Percentiles rank a stretch among this genome's conserved stretches.
These are phyloP conservation scores for Achaetomium macrosporum DNA, from an alignment of 2,329 filamentous ascomycete genomes.

Conservation along the genomic window DNA sequence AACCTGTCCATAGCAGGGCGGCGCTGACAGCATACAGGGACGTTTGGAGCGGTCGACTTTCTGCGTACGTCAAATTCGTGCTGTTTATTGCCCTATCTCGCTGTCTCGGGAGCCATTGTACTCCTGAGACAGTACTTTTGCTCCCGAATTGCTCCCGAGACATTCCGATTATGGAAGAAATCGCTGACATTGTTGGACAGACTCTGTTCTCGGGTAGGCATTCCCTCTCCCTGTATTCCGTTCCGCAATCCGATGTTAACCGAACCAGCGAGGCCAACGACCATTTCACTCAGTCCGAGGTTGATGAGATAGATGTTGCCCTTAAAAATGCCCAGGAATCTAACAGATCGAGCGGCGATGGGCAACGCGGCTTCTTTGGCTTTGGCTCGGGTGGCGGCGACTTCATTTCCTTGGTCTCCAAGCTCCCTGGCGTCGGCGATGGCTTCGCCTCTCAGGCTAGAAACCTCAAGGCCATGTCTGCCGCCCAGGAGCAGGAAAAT, in stretches of 20 bases:
- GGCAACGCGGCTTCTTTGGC: slow-evolving; percentile 31
- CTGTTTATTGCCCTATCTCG: too few species aligned
- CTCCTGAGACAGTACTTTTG: too few species aligned
- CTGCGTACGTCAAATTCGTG: too few species aligned
- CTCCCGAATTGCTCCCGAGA: too few species aligned
- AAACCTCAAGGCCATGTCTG: slow-evolving; percentile 54
- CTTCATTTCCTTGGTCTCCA: slow-evolving; percentile 66
- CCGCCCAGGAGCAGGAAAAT: slow-evolving; percentile 59
- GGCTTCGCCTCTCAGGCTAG: slow-evolving; percentile 63
- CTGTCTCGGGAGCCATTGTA: too few species aligned
- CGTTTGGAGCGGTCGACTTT: slow-evolving; percentile 79
- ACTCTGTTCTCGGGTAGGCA: slow-evolving; percentile 56
- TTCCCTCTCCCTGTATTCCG: not conserved
- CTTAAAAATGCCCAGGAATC: slow-evolving; percentile 61
- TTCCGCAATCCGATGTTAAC: slow-evolving; percentile 29
- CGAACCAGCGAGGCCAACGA: slow-evolving; percentile 60
- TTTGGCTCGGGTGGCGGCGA: slow-evolving; percentile 38
- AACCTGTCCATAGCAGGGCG: not conserved
- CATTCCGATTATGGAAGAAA: too few species aligned
- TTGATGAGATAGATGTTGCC: slow-evolving; percentile 72
- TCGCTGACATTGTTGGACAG: too few species aligned
- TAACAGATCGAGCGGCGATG: slow-evolving; percentile 25
- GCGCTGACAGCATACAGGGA: slow-evolving; percentile 30
- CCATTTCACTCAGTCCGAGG: slow-evolving; percentile 78
- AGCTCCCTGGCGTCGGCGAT: slow-evolving; percentile 65